Conservation (phyloP, 139 green algal species). For the Haematococcus lacustris region DNA sequence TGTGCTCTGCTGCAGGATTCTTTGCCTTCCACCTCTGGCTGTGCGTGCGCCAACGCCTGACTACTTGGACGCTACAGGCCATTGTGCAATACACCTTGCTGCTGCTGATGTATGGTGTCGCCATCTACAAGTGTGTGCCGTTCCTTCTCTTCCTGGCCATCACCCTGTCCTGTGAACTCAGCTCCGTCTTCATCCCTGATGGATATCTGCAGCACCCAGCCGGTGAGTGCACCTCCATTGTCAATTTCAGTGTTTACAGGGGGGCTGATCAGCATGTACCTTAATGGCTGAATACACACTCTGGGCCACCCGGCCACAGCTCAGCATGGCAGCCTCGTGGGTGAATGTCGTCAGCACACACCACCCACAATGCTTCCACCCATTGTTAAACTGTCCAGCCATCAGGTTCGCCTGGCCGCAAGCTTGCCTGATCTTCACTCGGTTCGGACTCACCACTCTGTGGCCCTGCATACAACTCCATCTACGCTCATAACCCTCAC, state of each 20-base stretch:
- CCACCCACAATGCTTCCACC: not conserved
- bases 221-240: constrained; percentile 4
- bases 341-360: not conserved
- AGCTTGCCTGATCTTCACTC: not conserved
- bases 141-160: constrained; percentile 30
- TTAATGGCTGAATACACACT: not conserved
- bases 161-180: constrained; percentile 27
- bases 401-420: no score
- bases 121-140: constrained; percentile 52
- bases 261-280: not conserved
- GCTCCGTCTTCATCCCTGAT: constrained; percentile 19
- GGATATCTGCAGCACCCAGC: constrained; percentile 29
- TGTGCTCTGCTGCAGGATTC: constrained; percentile 64
- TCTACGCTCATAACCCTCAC: not conserved
- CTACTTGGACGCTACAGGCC: constrained; percentile 12
- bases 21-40: constrained; percentile 68
- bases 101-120: constrained; percentile 53
- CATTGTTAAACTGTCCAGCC: not conserved
- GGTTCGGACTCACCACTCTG: no score
- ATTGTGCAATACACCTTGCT: constrained; percentile 64
- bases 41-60: constrained; percentile 39
- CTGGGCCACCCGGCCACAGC: not conserved
- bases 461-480: not conserved
- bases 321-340: not conserved
- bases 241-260: no score